phyloP scores from a whole-genome alignment of 495 filamentous ascomycete species.

The Achaetomiella virescens region DNA sequence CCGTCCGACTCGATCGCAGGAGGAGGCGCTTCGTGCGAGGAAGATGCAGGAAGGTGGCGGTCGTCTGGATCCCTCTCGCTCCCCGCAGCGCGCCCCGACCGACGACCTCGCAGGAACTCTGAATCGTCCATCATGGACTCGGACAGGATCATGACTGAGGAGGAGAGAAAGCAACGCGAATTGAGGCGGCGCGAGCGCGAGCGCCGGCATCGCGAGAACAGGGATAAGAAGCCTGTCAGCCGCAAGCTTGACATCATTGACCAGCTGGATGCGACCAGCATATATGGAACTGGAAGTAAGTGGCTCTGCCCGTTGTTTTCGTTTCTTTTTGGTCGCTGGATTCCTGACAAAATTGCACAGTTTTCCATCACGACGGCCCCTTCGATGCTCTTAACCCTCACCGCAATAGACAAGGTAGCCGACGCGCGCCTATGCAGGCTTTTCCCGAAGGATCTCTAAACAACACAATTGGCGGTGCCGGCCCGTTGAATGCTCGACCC shows the following conservation, averaged over 20 bases:
- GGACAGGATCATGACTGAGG: constrained; percentile 58
- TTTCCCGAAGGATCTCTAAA: constrained; percentile 89
- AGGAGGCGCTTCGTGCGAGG: constrained; percentile 49
- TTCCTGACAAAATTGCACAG: constrained; percentile 49
- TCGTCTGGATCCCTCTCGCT: constrained; percentile 28
- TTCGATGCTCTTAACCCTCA: constrained; percentile 97
- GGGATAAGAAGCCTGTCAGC: constrained; percentile 50
- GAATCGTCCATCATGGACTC: constrained; percentile 82
- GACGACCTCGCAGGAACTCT: constrained; percentile 77
- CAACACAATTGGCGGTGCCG: constrained; percentile 83
- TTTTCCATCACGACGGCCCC: constrained; percentile 97
- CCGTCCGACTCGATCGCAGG: constrained; percentile 54
- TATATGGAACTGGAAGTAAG: constrained; percentile 92
- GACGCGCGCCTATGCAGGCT: constrained; percentile 89
- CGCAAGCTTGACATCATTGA: constrained; percentile 88
- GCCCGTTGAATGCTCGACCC: constrained; percentile 73
- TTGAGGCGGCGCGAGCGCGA: constrained; percentile 68
- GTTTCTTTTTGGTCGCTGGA: constrained; percentile 16
- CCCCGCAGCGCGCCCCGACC: constrained; percentile 37
- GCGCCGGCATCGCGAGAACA: constrained; percentile 55
- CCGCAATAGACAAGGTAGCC: constrained; percentile 78
- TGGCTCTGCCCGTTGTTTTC: constrained; percentile 17
- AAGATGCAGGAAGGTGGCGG: constrained; percentile 33
- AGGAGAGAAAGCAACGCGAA: constrained; percentile 70
- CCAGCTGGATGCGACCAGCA: constrained; percentile 93